Conservation (phyloP, 106 monocot genomes). For the Dioscorea alata region DNA sequence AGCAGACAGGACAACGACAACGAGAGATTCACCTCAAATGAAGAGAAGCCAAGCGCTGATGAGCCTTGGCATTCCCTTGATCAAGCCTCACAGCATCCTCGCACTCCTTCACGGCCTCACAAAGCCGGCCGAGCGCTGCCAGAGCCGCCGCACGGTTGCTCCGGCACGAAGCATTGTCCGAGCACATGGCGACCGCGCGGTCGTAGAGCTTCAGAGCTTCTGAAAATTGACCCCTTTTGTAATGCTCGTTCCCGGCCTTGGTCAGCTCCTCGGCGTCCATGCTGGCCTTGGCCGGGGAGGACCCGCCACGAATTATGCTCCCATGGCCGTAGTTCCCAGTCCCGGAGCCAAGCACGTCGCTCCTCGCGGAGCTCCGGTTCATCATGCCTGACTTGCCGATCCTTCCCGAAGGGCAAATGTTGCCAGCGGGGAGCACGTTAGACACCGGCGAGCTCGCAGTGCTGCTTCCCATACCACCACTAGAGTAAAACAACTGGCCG, state of each 20-base stretch:
- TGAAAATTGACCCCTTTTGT: slow-evolving; percentile 46
- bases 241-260: slow-evolving; percentile 57
- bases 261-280: slow-evolving; percentile 64
- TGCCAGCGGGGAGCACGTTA: slow-evolving; percentile 55
- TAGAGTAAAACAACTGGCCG: slow-evolving; percentile 18
- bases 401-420: slow-evolving; percentile 71
- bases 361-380: slow-evolving; percentile 15
- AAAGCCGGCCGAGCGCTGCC: slow-evolving; percentile 38
- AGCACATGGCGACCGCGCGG: slow-evolving; percentile 48
- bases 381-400: slow-evolving; percentile 33
- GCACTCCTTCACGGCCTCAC: slow-evolving; percentile 62
- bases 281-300: slow-evolving; percentile 21
- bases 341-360: slow-evolving; percentile 56
- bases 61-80: slow-evolving; percentile 51
- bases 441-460: slow-evolving; percentile 24
- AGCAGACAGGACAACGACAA: not conserved
- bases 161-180: slow-evolving; percentile 46
- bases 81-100: slow-evolving; percentile 66
- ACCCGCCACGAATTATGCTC: slow-evolving; percentile 42
- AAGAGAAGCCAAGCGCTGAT: slow-evolving; percentile 55
- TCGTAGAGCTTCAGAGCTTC: slow-evolving; percentile 69
- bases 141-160: slow-evolving; percentile 73
- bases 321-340: slow-evolving; percentile 74
- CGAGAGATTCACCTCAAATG: slow-evolving; percentile 35
- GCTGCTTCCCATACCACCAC: not conserved